Percentiles rank a stretch among this genome's conserved stretches.
Evolutionary conservation across 306 rosid species (phyloP).

Genomic region (Aeschynomene evenia): DNA sequence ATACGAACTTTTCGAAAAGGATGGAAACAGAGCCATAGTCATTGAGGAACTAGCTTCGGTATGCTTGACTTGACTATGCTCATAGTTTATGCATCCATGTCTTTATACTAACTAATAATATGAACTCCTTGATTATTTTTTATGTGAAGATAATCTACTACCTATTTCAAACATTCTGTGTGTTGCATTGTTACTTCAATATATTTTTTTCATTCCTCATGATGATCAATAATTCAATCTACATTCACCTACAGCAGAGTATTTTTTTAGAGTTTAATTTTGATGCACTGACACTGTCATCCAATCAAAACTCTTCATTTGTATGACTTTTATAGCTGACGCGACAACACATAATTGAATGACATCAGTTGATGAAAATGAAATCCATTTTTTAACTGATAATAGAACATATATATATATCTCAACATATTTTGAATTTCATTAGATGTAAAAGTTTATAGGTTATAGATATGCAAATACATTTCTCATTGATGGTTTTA

Average conservation of each 20-base stretch:
- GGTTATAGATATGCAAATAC: background rate
- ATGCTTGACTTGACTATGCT: conserved; percentile 28
- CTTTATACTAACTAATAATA: background rate
- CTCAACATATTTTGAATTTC: background rate
- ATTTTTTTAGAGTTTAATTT: too few species aligned
- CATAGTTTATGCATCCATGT: conserved; percentile 3
- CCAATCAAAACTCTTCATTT: too few species aligned
- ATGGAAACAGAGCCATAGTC: conserved; percentile 73
- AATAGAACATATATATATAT: background rate
- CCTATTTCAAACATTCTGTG: background rate
- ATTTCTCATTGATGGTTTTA: conserved; percentile 18
- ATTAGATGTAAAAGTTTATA: background rate
- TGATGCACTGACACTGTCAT: too few species aligned
- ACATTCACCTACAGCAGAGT: background rate
- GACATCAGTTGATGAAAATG: too few species aligned
- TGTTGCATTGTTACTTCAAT: conserved; percentile 1
- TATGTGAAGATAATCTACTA: background rate
- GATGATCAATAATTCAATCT: background rate
- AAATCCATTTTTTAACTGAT: background rate
- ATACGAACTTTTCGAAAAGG: conserved; percentile 68
- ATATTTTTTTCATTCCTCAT: background rate
- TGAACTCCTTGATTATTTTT: background rate
- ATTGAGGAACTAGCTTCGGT: conserved; percentile 85
- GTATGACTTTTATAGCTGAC: too few species aligned
- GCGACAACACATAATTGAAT: too few species aligned